Evolutionary conservation across 345 rosid species (phyloP), one percentile per base, ranked within the genome.

Genomic region (Populus simonii): DNA sequence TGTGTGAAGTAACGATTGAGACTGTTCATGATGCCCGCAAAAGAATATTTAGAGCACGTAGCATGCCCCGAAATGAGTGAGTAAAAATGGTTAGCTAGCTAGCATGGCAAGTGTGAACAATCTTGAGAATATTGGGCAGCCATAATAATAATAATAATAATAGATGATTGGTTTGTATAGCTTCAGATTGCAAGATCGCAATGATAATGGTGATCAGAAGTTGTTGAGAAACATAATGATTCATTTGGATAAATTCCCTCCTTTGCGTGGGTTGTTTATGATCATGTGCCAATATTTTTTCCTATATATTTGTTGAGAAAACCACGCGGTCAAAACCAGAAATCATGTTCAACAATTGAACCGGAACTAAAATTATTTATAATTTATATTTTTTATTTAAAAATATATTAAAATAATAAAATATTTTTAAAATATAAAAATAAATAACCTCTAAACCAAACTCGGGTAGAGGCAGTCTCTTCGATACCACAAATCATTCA

Each of bases 51-150:
- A 51, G 55, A 4, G 51, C 4, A 47, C 51, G 51, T 47, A 47
- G 51, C 51, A 47, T 47, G 18, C 51, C 51, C 18, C 13, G 51
- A 13, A 47, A 47, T 45, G 17, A 47, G 51, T 4, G 35, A 47
- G 51, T 4, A 51, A 3, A 51, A 18, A 51, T 18, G 22, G 57
- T 7, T 51, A 51, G 57, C n/a, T 51, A 51, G 59, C n/a, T 51
- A 49, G 55, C 55, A 49, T 49, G 55, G 22, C 39, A 3, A 13
- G 72, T 75, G 72, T 75, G 72, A 75, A 75, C 72, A 75, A 35
- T 65, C 33, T 51, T 51, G 59, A 18, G n/a, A 18, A 33, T 33
- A 4, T 51, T 47, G 65, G 31, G 78, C 72, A 75, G 66, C n/a
- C 59, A 18, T 18, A 71, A 71, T 13, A 8, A 41, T 38, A 41